phyloP scores from a whole-genome alignment of 2,329 filamentous ascomycete species.

The Botrytis hyacinthi region DNA sequence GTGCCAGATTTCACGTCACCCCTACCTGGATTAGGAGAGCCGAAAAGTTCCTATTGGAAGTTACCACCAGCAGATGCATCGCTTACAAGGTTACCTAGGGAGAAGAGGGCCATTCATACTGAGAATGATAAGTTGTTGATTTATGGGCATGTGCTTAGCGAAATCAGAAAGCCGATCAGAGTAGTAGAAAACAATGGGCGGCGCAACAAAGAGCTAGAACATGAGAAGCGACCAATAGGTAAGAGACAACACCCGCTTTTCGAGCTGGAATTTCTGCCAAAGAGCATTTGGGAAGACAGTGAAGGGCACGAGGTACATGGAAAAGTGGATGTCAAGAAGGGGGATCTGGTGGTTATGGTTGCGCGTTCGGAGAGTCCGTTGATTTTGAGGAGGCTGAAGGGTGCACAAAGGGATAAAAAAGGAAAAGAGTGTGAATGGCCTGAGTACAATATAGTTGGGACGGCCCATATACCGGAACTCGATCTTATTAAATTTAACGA shows the following conservation, averaged over 20 bases:
- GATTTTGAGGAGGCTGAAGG: neutral
- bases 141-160: neutral
- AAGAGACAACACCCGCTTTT: neutral
- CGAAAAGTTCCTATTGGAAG: neutral
- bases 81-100: neutral
- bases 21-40: neutral
- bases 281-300: neutral
- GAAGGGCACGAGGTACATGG: neutral
- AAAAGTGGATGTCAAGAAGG: neutral
- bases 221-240: neutral
- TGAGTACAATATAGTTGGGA: neutral
- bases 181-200: neutral
- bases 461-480: neutral
- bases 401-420: too few species aligned
- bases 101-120: neutral
- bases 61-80: neutral
- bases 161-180: neutral
- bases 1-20: neutral
- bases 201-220: neutral
- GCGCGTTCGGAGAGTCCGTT: neutral
- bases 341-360: neutral
- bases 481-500: fast-evolving
- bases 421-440: neutral
- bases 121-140: neutral
- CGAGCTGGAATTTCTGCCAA: neutral